Base-by-base conservation (phyloP, 129 eudicot species). In the Lactuca saligna region DNA sequence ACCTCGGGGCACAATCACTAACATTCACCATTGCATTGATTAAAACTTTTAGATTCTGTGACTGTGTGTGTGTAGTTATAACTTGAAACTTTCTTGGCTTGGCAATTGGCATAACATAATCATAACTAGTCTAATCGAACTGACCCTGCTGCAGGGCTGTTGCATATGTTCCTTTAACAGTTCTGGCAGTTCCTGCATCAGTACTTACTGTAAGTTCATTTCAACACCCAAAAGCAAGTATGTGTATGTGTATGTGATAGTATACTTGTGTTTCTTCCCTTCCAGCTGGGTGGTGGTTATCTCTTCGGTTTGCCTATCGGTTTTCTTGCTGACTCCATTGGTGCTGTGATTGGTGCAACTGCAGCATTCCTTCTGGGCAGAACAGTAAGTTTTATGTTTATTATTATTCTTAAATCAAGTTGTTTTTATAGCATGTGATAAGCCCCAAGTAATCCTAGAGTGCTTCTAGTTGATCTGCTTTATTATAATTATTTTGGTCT, bases 271-370 rank as follows among this genome's bases (percentile, higher is more conserved):
- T 32, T 3, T 71, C 56, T 61, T 14, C 60, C 60, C n/a, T 79
- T 69, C 69, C 88, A 91, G 97, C 82, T 91, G 20, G 96, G 97
- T 66, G 97, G 97, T 68, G 97, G 97, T 58, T 91, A 91, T 75
- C 97, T 87, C 25, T 91, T 85, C 71, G 97, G 97, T 54, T 82
- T 87, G 82, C 83, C 86, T 48, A 34, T 87, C 72, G 97, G 97
- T 70, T 85, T 91, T 79, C 69, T 83, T 58, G 88, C 97, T 78
- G 97, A 91, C 85, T 91, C 97, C 39, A 17, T 81, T 33, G 97
- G 97, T 81, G 84, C 97, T 44, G 87, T 94, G 34, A 13, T 81
- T 42, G 97, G 97, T 50, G 96, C 96, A 61, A 70, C 79, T 29
- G 86, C 95, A 14, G 90, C 96, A 50, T 91, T 91, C 65, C 83